phyloP scores from a whole-genome alignment of 2,329 filamentous ascomycete species.

The Karstenula rhodostoma region DNA sequence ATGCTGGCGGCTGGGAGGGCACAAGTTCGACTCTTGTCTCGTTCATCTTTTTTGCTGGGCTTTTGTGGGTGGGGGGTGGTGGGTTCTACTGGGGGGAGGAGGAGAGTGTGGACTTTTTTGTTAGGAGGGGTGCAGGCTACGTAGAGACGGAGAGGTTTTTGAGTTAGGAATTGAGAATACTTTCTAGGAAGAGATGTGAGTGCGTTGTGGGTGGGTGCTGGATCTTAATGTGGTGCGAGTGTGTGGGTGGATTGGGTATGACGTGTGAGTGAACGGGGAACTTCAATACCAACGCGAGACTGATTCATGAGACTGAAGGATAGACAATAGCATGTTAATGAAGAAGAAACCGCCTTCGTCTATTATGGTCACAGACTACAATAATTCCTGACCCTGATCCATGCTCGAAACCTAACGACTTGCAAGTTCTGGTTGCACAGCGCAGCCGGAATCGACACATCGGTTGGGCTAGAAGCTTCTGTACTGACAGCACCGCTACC shows the following conservation, averaged over 20 bases:
- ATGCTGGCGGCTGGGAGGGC: not conserved
- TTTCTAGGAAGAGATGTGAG: too few relatives aligned
- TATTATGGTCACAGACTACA: not conserved
- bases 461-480: constrained; percentile 22
- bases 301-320: not conserved
- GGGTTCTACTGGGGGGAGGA: too few relatives aligned
- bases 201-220: too few relatives aligned
- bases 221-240: too few relatives aligned
- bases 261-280: too few relatives aligned
- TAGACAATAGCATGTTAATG: not conserved
- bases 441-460: constrained; percentile 14
- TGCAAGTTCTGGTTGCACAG: constrained; percentile 31
- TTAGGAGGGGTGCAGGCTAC: too few relatives aligned
- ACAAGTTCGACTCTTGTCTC: not conserved
- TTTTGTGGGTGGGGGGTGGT: too few relatives aligned
- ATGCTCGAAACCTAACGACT: constrained; percentile 15
- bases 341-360: not conserved
- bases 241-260: too few relatives aligned
- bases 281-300: too few relatives aligned
- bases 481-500: constrained; percentile 26
- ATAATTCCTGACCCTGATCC: not conserved
- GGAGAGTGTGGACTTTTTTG: too few relatives aligned
- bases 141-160: too few relatives aligned
- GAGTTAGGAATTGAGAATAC: too few relatives aligned
- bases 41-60: not conserved